These are phyloP conservation scores for Botrytis porri DNA, from an alignment of 2,329 filamentous ascomycete species.

Conservation along the genomic window DNA sequence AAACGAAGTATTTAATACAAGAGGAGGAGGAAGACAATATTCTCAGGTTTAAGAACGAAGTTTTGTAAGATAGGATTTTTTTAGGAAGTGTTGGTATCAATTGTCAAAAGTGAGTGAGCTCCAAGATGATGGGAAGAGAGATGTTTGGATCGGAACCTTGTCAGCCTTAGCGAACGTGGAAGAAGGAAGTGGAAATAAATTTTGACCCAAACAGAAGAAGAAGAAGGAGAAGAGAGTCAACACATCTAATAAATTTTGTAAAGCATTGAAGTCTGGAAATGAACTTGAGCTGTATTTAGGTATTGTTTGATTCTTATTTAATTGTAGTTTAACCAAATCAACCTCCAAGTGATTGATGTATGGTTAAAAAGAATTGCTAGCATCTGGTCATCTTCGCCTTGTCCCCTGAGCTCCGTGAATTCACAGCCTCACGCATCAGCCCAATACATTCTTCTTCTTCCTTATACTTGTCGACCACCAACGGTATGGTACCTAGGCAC, in stretches of 20 bases:
- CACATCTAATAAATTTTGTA: background rate
- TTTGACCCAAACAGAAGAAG: background rate
- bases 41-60: background rate
- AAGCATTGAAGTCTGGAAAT: background rate
- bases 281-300: background rate
- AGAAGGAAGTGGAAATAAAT: conserved; percentile 19
- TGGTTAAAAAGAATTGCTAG: background rate
- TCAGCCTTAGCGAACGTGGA: conserved; percentile 21
- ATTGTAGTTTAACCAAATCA: background rate
- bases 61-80: background rate
- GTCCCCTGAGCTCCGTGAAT: background rate
- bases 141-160: conserved; percentile 18
- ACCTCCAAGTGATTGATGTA: background rate
- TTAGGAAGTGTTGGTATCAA: background rate
- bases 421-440: background rate
- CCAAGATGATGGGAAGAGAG: background rate
- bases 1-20: background rate
- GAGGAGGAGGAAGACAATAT: background rate
- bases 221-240: background rate
- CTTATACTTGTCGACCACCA: background rate
- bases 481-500: background rate
- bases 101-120: conserved; percentile 10
- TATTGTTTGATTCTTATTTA: background rate
- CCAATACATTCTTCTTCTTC: background rate
- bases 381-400: background rate